phyloP scores from a whole-genome alignment of 1,139 yeast genomes.

The Wickerhamomyces sp. region DNA sequence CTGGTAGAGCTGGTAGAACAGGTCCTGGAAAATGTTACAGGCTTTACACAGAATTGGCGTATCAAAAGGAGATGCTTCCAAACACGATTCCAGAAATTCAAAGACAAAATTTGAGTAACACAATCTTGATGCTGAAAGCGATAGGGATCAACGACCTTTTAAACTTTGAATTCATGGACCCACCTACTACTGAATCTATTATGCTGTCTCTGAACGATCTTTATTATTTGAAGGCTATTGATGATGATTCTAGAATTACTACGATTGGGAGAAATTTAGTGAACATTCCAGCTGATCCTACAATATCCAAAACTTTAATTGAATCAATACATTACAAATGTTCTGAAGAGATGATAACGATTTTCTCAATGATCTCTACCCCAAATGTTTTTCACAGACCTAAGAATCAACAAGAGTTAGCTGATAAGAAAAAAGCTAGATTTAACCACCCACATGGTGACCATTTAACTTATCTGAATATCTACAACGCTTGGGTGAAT shows the following conservation, averaged over 20 bases:
- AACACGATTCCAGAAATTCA: constrained; percentile 91
- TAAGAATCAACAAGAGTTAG: constrained; percentile 67
- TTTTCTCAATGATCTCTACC: constrained; percentile 89
- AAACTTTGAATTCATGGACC: constrained; percentile 44
- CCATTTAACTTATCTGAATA: constrained; percentile 79
- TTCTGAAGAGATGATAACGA: constrained; percentile 76
- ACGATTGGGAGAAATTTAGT: constrained; percentile 79
- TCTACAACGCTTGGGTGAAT: constrained; percentile 72
- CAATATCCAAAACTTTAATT: constrained; percentile 76
- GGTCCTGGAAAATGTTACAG: constrained; percentile 96
- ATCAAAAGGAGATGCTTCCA: constrained; percentile 77
- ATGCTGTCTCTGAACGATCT: constrained; percentile 79
- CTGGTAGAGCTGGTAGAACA: constrained; percentile 96
- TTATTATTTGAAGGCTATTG: constrained; percentile 77
- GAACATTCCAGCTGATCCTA: constrained; percentile 94
- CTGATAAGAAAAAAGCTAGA: constrained; percentile 72
- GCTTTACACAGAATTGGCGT: constrained; percentile 83
- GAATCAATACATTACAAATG: constrained; percentile 72
- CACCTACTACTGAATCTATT: constrained; percentile 78
- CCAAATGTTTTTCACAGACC: constrained; percentile 86
- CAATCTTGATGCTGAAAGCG: constrained; percentile 86
- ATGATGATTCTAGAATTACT: constrained; percentile 73
- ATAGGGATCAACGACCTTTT: constrained; percentile 69
- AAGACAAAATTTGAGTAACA: constrained; percentile 80
- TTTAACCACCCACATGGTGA: constrained; percentile 83